These are phyloP conservation scores for Aspergillus felis DNA, from an alignment of 2,329 filamentous ascomycete species.

Conservation along the genomic window DNA sequence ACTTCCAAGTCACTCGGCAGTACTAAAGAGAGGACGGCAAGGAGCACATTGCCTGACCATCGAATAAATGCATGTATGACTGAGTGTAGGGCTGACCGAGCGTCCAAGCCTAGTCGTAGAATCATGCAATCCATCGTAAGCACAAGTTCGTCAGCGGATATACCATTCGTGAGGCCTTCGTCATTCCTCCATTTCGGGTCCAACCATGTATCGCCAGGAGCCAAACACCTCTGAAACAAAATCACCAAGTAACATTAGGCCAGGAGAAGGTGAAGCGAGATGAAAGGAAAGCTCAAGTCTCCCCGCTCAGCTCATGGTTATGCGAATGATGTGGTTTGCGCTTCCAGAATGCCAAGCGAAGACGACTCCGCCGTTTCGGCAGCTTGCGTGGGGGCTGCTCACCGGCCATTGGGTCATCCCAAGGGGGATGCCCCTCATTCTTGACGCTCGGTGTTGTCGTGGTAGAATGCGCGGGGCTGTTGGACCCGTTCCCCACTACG, in stretches of 20 bases:
- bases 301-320: conserved; percentile 30
- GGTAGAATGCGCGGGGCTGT: conserved; percentile 27
- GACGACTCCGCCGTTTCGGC: conserved; percentile 35
- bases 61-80: neutral
- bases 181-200: conserved; percentile 7
- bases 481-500: conserved; percentile 18
- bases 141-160: conserved; percentile 22
- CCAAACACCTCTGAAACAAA: conserved; percentile 16
- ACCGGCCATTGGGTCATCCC: conserved; percentile 19
- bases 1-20: neutral
- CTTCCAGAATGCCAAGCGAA: conserved; percentile 42
- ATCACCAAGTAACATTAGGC: conserved; percentile 6
- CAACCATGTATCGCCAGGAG: conserved; percentile 7
- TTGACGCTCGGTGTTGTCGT: conserved; percentile 24
- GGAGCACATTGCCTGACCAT: no score
- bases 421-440: conserved; percentile 19
- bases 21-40: neutral
- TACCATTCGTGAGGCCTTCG: conserved; percentile 24
- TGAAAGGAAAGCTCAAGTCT: conserved; percentile 21
- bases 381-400: conserved; percentile 22
- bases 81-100: neutral
- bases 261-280: conserved; percentile 8
- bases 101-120: conserved; percentile 21
- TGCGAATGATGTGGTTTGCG: conserved; percentile 29
- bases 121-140: conserved; percentile 28